A percentile compares a stretch with the other conserved stretches of the same genome.
These are phyloP conservation scores for Mediolabrus comicus DNA, from an alignment of 108 stramenopile species.

Conservation along the genomic window DNA sequence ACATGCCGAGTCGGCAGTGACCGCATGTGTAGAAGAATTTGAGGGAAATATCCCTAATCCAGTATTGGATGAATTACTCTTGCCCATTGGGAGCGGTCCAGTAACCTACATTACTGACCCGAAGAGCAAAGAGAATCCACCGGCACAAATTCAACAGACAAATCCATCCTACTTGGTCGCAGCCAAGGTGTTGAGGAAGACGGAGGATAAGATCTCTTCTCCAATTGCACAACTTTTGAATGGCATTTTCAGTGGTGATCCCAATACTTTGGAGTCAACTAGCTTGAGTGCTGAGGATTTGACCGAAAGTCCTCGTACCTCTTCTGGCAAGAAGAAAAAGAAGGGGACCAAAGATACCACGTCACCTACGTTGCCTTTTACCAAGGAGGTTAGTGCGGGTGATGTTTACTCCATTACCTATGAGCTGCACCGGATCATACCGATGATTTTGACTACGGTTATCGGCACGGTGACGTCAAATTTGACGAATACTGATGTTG, in stretches of 20 bases:
- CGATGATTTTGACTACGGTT: slow-evolving; percentile 77
- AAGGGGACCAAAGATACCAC: slow-evolving; percentile 7
- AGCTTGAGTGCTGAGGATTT: slow-evolving; percentile 16
- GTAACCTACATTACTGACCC: slow-evolving; percentile 56
- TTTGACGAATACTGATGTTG: slow-evolving; percentile 42
- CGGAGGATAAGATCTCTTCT: slow-evolving; percentile 62
- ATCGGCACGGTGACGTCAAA: slow-evolving; percentile 67
- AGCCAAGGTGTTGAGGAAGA: slow-evolving; percentile 50
- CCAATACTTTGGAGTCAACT: slow-evolving; percentile 47
- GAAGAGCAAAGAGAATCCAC: slow-evolving; percentile 31
- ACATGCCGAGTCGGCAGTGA: slow-evolving; percentile 54
- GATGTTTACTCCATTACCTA: slow-evolving; percentile 71
- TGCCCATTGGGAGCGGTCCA: slow-evolving; percentile 70
- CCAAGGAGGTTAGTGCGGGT: background rate
- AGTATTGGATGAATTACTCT: slow-evolving; percentile 73
- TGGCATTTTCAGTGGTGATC: slow-evolving; percentile 68
- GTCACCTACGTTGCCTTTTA: background rate
- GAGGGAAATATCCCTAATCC: slow-evolving; percentile 59
- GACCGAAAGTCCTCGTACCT: background rate
- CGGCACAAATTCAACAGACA: slow-evolving; percentile 54
- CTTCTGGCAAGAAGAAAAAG: slow-evolving; percentile 10
- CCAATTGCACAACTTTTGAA: slow-evolving; percentile 73
- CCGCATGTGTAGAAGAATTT: slow-evolving; percentile 79
- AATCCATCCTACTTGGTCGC: slow-evolving; percentile 72
- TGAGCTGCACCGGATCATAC: slow-evolving; percentile 69